These are phyloP conservation scores for Diddensiella transvaalensis DNA, from an alignment of 805 yeast species.

Conservation along the genomic window DNA sequence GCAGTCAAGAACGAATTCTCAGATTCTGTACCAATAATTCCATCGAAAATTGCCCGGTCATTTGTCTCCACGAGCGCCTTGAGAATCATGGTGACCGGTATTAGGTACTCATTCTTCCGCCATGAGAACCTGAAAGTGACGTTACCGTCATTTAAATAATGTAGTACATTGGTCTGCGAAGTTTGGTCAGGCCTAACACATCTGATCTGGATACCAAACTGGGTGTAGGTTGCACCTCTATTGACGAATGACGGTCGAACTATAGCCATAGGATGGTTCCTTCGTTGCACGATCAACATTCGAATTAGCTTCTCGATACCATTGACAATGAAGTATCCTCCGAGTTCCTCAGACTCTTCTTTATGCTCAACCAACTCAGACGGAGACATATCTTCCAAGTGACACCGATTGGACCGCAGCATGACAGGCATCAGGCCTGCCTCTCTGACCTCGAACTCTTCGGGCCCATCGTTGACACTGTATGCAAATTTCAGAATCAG, in stretches of 20 bases:
- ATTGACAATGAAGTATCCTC: constrained; percentile 87
- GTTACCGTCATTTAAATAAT: constrained; percentile 91
- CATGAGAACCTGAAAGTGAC: constrained; percentile 95
- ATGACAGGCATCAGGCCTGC: constrained; percentile 90
- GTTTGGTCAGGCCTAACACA: constrained; percentile 95
- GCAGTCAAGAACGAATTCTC: constrained; percentile 92
- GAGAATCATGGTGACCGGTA: constrained; percentile 88
- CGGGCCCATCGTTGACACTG: constrained; percentile 86
- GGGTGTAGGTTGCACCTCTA: constrained; percentile 88
- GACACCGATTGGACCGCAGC: constrained; percentile 90
- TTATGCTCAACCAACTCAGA: constrained; percentile 67
- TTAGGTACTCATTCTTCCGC: constrained; percentile 92
- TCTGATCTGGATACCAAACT: constrained; percentile 90
- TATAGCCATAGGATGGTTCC: constrained; percentile 98
- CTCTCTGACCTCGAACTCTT: constrained; percentile 73
- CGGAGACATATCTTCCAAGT: constrained; percentile 79
- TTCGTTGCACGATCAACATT: constrained; percentile 95
- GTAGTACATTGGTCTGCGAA: constrained; percentile 96
- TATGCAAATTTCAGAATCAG: constrained; percentile 75
- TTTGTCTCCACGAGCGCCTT: constrained; percentile 87
- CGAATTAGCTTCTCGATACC: constrained; percentile 96
- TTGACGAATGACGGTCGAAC: constrained; percentile 91
- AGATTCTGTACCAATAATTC: constrained; percentile 85
- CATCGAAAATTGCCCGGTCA: constrained; percentile 94
- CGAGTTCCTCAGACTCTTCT: constrained; percentile 94